These are phyloP conservation scores for Thozetella sp. DNA, from an alignment of 495 filamentous ascomycete genomes.

Conservation along the genomic window DNA sequence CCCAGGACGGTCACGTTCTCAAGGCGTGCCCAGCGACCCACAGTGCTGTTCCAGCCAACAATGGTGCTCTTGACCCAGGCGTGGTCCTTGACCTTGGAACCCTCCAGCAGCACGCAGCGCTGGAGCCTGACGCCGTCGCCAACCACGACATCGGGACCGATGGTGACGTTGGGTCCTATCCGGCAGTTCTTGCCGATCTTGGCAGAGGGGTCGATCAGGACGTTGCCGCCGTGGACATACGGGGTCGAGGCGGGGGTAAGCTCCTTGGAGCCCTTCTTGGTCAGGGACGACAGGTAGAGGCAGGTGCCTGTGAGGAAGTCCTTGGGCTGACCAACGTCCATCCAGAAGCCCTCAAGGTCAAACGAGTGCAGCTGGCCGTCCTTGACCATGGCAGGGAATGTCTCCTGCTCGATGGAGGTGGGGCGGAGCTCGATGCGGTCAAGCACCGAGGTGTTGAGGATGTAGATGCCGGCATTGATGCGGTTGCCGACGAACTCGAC, in stretches of 20 bases:
- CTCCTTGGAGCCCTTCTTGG: slow-evolving; percentile 89
- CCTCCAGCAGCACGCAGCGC: slow-evolving; percentile 86
- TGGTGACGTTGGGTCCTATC: slow-evolving; percentile 96
- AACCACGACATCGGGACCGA: slow-evolving; percentile 92
- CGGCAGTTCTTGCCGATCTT: slow-evolving; percentile 99
- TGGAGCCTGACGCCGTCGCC: slow-evolving; percentile 96
- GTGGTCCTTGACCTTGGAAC: slow-evolving; percentile 96
- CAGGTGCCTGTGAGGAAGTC: slow-evolving; percentile 98
- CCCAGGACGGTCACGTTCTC: slow-evolving; percentile 98
- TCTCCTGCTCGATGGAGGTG: slow-evolving; percentile 99
- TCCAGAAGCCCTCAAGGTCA: slow-evolving; percentile 99
- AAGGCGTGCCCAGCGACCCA: slow-evolving; percentile 93
- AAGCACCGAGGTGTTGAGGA: slow-evolving; percentile 92
- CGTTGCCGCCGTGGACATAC: slow-evolving; percentile 93
- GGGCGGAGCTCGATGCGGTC: slow-evolving; percentile 93
- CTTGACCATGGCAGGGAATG: slow-evolving; percentile 91
- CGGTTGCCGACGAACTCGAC: slow-evolving; percentile 99
- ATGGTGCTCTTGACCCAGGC: slow-evolving; percentile 99
- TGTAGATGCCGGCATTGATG: slow-evolving; percentile 99
- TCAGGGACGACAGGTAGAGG: slow-evolving; percentile 90
- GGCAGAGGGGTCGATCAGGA: slow-evolving; percentile 91
- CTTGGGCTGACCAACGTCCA: slow-evolving; percentile 99
- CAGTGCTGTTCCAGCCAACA: slow-evolving; percentile 97
- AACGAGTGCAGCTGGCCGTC: slow-evolving; percentile 96
- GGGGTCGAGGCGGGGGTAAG: slow-evolving; percentile 75